Evolutionary conservation across 176 grass and related monocot genomes (phyloP).

Genomic region (Pharus latifolius): DNA sequence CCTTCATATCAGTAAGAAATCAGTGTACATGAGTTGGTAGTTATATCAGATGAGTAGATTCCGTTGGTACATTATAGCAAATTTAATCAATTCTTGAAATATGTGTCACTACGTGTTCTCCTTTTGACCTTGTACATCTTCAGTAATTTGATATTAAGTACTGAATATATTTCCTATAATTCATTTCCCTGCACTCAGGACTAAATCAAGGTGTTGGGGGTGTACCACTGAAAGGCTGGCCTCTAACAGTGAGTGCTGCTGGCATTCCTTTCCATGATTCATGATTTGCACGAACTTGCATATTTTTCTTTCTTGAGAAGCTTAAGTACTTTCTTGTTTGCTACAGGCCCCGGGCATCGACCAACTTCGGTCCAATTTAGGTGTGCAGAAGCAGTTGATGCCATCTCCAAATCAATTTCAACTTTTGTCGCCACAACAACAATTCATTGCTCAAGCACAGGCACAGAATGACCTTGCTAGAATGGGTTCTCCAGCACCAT

Average conservation of each 20-base stretch:
- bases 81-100: too few relatives aligned
- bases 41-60: too few relatives aligned
- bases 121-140: too few relatives aligned
- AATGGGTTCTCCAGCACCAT: constrained; percentile 73
- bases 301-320: not conserved
- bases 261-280: not conserved
- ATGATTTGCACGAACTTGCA: not conserved
- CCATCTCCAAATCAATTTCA: constrained; percentile 82
- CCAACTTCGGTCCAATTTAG: constrained; percentile 70
- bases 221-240: constrained; percentile 94
- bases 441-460: constrained; percentile 69
- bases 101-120: too few relatives aligned
- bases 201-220: constrained; percentile 82
- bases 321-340: constrained; percentile 27
- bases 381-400: constrained; percentile 75
- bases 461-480: constrained; percentile 63
- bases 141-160: too few relatives aligned
- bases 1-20: too few relatives aligned
- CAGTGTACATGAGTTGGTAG: too few relatives aligned
- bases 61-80: too few relatives aligned
- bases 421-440: constrained; percentile 69
- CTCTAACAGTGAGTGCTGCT: constrained; percentile 58
- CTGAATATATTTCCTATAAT: constrained; percentile 32
- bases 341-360: constrained; percentile 78
- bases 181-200: constrained; percentile 38